Evolutionary conservation across 768 basidiomycete genomes (phyloP), one percentile per base, ranked within the genome.

Genomic region (Naganishia vaughanmartiniae): DNA sequence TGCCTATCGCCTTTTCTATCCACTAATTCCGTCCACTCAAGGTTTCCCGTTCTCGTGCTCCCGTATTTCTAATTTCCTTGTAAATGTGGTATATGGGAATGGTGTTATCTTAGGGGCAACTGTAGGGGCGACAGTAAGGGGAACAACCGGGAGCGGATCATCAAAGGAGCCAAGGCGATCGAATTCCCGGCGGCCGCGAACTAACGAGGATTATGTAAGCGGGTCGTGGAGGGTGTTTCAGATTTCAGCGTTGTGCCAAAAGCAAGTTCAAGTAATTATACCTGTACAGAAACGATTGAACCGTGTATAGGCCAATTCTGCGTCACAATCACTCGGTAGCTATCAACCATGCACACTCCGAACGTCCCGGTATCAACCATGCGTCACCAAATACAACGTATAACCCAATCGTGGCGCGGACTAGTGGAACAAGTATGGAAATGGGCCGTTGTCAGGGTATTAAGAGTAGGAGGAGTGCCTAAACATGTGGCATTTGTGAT

Each of bases 401-500:
- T 51, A 51, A 51, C 42, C 14, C 42, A 51, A n/a, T 7, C 3
- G 24, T 51, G 12, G n/a, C 48, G 21, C 4, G n/a, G 14, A 26
- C n/a, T 51, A 51, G 48, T 51, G n/a, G 48, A 51, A 51, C n/a
- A 51, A 26, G 48, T 26, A 26, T 51, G 48, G 48, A 51, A 26
- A 26, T 26, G 48, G 48, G 48, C 48, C n/a, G 48, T 51, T 7
- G 48, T 51, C 55, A 82, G 82, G 70, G 81, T 93, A 24, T 85
- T 99, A 54, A 84, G 89, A 0, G 84, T 89, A 1, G 94, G 93
- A 0, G 94, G 95, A 0, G 85, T 94, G 11, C 96, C 96, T 0
- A 81, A 84, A 53, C 96, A 99, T 83, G 86, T 98, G 33, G 93
- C 90, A 1, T 94, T 99, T 78, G 89, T 95, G 31, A 94, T 99